Evolutionary conservation across 2,329 filamentous ascomycete species (phyloP).

Genomic region (Trichoderma oligosporum): DNA sequence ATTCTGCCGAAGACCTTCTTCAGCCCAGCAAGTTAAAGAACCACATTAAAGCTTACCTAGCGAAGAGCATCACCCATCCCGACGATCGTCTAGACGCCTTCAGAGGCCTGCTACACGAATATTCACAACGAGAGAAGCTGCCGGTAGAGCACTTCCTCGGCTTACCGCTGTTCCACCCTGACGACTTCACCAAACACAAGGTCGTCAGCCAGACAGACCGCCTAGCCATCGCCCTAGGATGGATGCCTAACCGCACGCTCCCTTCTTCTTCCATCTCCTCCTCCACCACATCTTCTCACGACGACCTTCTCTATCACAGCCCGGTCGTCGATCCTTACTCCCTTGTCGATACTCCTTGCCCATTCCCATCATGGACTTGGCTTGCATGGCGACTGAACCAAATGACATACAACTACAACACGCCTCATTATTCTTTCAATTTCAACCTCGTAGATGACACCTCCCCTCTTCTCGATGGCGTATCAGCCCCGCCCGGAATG

Average conservation of each 20-base stretch:
- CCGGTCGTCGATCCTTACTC: conserved; percentile 27
- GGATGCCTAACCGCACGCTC: conserved; percentile 30
- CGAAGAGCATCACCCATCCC: conserved; percentile 27
- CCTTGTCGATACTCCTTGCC: conserved; percentile 22
- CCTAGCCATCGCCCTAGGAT: conserved; percentile 35
- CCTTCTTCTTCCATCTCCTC: conserved; percentile 21
- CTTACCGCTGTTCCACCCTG: conserved; percentile 35
- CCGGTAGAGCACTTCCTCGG: conserved; percentile 33
- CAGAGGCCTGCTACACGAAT: conserved; percentile 31
- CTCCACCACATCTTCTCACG: conserved; percentile 16
- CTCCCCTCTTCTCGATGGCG: conserved; percentile 28
- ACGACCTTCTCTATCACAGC: conserved; percentile 11
- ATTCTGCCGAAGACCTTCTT: conserved; percentile 23
- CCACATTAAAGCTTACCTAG: conserved; percentile 33
- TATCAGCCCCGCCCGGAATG: conserved; percentile 33
- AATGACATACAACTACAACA: conserved; percentile 22
- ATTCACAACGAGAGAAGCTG: conserved; percentile 27
- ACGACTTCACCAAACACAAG: conserved; percentile 29
- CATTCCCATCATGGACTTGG: conserved; percentile 39
- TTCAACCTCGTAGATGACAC: conserved; percentile 32
- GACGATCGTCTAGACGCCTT: conserved; percentile 36
- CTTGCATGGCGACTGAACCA: conserved; percentile 34
- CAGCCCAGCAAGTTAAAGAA: conserved; percentile 28
- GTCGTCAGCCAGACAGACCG: conserved; percentile 34
- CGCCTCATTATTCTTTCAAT: conserved; percentile 24